phyloP scores from a whole-genome alignment of 116 monocot species.

The Phalaenopsis hybrid region DNA sequence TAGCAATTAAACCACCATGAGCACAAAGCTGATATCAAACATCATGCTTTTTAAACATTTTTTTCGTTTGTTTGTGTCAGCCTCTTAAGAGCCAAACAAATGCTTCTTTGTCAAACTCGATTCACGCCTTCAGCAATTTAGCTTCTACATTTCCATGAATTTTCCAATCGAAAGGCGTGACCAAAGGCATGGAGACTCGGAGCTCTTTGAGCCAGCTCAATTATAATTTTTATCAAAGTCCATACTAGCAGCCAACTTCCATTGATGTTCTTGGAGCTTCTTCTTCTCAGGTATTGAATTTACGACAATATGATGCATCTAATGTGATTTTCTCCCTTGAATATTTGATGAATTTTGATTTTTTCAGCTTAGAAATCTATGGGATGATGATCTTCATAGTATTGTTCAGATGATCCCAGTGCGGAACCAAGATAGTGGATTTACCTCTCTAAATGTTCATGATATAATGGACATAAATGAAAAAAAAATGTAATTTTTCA shows the following conservation, averaged over 20 bases:
- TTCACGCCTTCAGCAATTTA: background rate
- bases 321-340: background rate
- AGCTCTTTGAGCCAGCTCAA: background rate
- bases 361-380: slow-evolving; percentile 54
- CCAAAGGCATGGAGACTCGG: background rate
- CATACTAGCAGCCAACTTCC: background rate
- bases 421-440: slow-evolving; percentile 46
- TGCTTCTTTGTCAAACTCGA: too few species aligned
- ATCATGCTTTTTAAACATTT: too few species aligned
- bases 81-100: too few species aligned
- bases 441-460: slow-evolving; percentile 38
- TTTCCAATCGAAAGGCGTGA: slow-evolving; percentile 7
- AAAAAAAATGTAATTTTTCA: background rate
- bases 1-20: background rate
- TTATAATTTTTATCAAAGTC: slow-evolving; percentile 1
- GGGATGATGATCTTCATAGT: slow-evolving; percentile 51
- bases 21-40: too few species aligned
- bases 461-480: slow-evolving; percentile 22
- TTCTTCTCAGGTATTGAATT: slow-evolving; percentile 46
- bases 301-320: background rate
- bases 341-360: background rate
- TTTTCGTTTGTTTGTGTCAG: too few species aligned
- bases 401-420: slow-evolving; percentile 46
- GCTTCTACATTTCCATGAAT: slow-evolving; percentile 7
- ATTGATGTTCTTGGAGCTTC: slow-evolving; percentile 22